phyloP scores from a whole-genome alignment of 305 asterid genomes.

The Fraxinus angustifolia region DNA sequence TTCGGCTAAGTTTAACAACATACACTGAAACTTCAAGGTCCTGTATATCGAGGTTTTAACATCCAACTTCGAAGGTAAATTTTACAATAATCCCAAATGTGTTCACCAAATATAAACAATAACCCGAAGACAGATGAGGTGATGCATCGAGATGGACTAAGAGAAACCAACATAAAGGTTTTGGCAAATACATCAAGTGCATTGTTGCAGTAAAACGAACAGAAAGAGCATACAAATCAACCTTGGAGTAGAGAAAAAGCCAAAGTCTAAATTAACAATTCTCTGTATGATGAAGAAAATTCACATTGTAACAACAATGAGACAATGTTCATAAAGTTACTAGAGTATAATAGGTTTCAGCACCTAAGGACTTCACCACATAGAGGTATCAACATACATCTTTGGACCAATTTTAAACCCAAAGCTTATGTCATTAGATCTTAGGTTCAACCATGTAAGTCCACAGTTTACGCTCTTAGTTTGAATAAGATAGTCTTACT shows the following conservation, averaged over 20 bases:
- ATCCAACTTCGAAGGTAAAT: neutral
- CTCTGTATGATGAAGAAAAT: neutral
- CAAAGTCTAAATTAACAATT: neutral
- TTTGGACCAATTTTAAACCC: neutral
- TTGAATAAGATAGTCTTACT: neutral
- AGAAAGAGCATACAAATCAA: neutral
- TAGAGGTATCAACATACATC: neutral
- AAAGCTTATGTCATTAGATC: neutral
- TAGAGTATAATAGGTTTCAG: neutral
- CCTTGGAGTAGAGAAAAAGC: neutral
- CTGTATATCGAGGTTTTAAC: neutral
- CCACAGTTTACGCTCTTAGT: neutral
- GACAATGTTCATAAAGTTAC: neutral
- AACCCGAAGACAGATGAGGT: neutral
- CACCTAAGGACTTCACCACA: neutral
- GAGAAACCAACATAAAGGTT: neutral
- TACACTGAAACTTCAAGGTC: neutral
- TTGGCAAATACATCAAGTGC: neutral
- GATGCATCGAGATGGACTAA: neutral
- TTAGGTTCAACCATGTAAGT: neutral
- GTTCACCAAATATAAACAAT: neutral
- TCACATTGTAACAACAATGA: neutral
- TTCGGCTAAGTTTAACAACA: neutral
- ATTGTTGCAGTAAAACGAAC: neutral
- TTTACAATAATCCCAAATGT: neutral